Evolutionary conservation across 768 basidiomycete genomes (phyloP).

Genomic region (Xanthoconium purpureum): DNA sequence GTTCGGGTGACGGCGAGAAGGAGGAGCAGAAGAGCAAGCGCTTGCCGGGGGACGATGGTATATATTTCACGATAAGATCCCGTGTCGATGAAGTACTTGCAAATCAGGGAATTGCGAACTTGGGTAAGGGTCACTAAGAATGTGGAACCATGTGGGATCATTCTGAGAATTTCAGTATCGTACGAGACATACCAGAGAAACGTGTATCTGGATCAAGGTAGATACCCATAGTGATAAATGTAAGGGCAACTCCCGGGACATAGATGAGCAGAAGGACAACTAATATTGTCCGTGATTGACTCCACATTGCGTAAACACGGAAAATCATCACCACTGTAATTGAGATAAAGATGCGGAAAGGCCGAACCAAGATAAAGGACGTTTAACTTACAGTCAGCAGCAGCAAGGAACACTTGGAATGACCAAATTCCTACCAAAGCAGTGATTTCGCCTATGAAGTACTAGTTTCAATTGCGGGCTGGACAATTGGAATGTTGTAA

Average conservation of each 20-base stretch:
- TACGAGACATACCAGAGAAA: not conserved
- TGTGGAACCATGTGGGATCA: not conserved
- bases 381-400: not conserved
- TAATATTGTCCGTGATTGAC: not conserved
- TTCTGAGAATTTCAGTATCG: not conserved
- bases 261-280: not conserved
- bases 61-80: not conserved
- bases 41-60: not conserved
- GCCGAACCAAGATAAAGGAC: not conserved
- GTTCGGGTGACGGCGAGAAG: not conserved
- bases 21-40: not conserved
- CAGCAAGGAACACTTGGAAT: not conserved
- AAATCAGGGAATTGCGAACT: not conserved
- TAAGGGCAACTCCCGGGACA: not conserved
- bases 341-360: not conserved
- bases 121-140: not conserved
- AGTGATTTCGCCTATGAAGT: not conserved
- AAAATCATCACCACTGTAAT: not conserved
- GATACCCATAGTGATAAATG: not conserved
- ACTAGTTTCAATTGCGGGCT: not conserved
- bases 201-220: not conserved
- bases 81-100: not conserved
- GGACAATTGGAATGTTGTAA: no score
- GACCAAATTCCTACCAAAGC: not conserved
- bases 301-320: no score